A percentile compares a stretch with the other conserved stretches of the same genome.
Evolutionary conservation across 768 basidiomycete species (phyloP).

Genomic region (Rhizopogon vesiculosus): DNA sequence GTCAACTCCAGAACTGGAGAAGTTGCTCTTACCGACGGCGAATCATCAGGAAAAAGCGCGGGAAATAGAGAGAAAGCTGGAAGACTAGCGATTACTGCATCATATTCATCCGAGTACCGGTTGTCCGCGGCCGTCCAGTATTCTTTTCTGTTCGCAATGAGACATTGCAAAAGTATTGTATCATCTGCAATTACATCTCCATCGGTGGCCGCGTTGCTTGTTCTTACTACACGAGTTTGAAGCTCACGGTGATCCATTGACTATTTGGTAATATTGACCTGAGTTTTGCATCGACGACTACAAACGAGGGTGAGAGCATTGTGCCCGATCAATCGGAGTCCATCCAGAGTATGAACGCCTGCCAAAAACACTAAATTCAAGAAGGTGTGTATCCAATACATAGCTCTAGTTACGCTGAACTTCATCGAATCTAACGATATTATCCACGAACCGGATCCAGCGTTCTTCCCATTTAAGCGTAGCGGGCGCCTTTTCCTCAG

Average conservation of each 20-base stretch:
- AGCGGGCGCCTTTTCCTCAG: slow-evolving; percentile 40
- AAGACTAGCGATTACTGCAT: not conserved
- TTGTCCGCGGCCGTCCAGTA: not conserved
- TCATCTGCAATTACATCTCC: no score
- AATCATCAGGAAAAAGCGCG: slow-evolving; percentile 14
- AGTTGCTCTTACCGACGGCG: not conserved
- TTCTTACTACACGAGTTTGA: no score
- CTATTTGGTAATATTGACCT: no score
- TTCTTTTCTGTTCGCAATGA: not conserved
- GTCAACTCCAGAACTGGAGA: not conserved
- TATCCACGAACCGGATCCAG: slow-evolving; percentile 44
- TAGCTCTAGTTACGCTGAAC: not conserved
- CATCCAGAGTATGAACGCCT: no score
- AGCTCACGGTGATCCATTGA: no score
- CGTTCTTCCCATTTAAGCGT: slow-evolving; percentile 40
- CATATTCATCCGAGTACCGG: not conserved
- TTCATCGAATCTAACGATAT: slow-evolving; percentile 14
- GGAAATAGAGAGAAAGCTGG: slow-evolving; percentile 4
- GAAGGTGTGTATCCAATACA: not conserved
- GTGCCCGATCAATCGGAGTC: not conserved
- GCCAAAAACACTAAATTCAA: no score
- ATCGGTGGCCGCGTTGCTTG: no score
- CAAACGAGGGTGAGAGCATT: no score
- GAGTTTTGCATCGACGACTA: no score
- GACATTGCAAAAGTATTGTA: no score